These are phyloP conservation scores for Solanum hybrid DNA, from an alignment of 305 asterid genomes.

Conservation along the genomic window DNA sequence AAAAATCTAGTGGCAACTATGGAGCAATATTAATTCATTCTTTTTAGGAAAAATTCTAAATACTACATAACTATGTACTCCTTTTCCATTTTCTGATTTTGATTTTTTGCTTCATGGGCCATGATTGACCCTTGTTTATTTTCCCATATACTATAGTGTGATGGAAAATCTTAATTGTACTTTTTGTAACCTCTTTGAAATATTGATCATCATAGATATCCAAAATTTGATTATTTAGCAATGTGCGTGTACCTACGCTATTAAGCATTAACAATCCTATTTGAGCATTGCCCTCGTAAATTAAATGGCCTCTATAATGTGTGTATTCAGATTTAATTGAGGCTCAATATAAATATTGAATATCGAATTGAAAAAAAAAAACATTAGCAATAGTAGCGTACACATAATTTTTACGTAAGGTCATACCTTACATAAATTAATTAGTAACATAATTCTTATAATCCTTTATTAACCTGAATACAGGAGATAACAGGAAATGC, in stretches of 20 bases:
- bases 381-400: not conserved
- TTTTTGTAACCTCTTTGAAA: not conserved
- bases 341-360: not conserved
- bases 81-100: not conserved
- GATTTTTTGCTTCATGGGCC: not conserved
- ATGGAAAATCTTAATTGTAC: not conserved
- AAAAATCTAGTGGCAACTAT: not conserved
- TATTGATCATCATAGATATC: not conserved
- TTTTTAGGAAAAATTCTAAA: not conserved
- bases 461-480: too few relatives aligned
- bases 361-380: not conserved
- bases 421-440: too few relatives aligned
- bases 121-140: not conserved
- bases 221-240: not conserved
- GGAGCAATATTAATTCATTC: not conserved
- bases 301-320: not conserved
- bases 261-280: not conserved
- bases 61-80: not conserved
- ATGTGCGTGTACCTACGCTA: not conserved
- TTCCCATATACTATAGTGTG: not conserved
- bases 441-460: too few relatives aligned
- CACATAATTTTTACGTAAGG: not conserved
- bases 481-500: too few relatives aligned
- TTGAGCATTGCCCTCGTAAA: not conserved
- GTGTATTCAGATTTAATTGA: not conserved